Conservation (phyloP, 2,329 filamentous ascomycete genomes). For the Tolypocladium album region DNA sequence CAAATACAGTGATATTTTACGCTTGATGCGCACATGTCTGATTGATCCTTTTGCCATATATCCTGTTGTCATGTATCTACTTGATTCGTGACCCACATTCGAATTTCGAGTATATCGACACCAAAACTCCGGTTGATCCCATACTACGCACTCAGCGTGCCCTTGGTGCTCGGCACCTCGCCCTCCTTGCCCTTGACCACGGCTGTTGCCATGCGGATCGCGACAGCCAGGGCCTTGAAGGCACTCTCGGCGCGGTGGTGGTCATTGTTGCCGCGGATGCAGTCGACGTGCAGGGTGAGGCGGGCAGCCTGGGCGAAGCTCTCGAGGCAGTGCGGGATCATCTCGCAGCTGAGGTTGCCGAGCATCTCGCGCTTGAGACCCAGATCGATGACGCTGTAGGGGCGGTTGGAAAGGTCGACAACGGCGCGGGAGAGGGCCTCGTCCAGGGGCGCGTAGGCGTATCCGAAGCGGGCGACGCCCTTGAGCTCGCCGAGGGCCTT, state of each 20-base stretch:
- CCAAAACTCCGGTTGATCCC: neutral
- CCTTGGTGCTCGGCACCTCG: slow-evolving; percentile 94
- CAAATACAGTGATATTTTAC: neutral
- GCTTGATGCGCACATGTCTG: neutral
- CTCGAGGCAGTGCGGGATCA: slow-evolving; percentile 92
- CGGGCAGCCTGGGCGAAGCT: slow-evolving; percentile 87
- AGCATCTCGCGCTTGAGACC: slow-evolving; percentile 87
- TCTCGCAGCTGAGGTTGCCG: slow-evolving; percentile 86
- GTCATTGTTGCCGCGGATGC: slow-evolving; percentile 82
- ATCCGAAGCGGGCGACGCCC: slow-evolving; percentile 83
- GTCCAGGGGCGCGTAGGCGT: slow-evolving; percentile 86
- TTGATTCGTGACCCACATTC: neutral
- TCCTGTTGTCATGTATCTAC: neutral
- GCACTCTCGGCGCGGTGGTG: slow-evolving; percentile 94
- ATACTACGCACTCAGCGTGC: slow-evolving; percentile 57
- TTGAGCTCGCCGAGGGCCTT: slow-evolving; percentile 64
- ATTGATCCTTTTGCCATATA: neutral
- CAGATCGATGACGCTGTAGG: slow-evolving; percentile 73
- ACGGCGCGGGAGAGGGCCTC: slow-evolving; percentile 91
- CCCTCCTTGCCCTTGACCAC: slow-evolving; percentile 72
- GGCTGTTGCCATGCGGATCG: slow-evolving; percentile 65
- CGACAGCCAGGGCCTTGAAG: slow-evolving; percentile 91
- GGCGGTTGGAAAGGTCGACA: slow-evolving; percentile 87
- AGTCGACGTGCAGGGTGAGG: slow-evolving; percentile 92
- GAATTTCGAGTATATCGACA: neutral